Evolutionary conservation across 495 filamentous ascomycete species (phyloP).

Genomic region (Clavariopsis aquatica): DNA sequence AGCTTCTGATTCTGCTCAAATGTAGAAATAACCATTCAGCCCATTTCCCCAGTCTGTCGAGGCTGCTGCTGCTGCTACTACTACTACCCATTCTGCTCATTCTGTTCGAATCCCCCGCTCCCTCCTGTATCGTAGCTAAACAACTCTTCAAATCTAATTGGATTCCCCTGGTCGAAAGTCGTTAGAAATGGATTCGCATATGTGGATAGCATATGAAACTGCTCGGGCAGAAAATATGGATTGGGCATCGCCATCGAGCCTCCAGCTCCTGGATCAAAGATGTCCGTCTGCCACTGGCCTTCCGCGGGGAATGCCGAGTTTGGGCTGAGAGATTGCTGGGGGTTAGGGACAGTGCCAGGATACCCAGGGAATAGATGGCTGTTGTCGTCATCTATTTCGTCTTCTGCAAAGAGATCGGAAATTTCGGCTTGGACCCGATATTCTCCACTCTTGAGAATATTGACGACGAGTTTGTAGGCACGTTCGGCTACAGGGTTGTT

Average conservation of each 20-base stretch:
- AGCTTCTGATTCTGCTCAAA: too few species aligned
- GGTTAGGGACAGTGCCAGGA: not conserved
- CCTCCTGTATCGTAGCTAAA: not conserved
- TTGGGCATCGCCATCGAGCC: not conserved
- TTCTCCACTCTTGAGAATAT: conserved; percentile 1
- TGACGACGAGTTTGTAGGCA: conserved; percentile 2
- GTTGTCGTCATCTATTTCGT: not conserved
- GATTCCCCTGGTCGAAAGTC: conserved; percentile 4
- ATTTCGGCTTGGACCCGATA: not conserved
- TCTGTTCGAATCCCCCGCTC: too few species aligned
- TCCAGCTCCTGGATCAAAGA: not conserved
- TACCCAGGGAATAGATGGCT: not conserved
- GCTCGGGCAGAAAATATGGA: not conserved
- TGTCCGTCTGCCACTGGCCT: not conserved
- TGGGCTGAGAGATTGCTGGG: not conserved
- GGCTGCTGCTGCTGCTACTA: too few species aligned
- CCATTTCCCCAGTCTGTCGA: too few species aligned
- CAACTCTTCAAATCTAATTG: not conserved
- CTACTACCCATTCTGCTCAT: too few species aligned
- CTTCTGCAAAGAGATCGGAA: not conserved
- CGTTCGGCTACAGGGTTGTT: conserved; percentile 5
- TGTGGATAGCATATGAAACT: not conserved
- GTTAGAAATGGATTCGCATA: conserved; percentile 3
- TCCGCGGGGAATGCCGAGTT: too few species aligned
- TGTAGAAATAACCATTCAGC: too few species aligned